Evolutionary conservation across 2,329 filamentous ascomycete genomes (phyloP), one percentile per base, ranked within the genome.

Genomic region (Fusarium marasasianum): DNA sequence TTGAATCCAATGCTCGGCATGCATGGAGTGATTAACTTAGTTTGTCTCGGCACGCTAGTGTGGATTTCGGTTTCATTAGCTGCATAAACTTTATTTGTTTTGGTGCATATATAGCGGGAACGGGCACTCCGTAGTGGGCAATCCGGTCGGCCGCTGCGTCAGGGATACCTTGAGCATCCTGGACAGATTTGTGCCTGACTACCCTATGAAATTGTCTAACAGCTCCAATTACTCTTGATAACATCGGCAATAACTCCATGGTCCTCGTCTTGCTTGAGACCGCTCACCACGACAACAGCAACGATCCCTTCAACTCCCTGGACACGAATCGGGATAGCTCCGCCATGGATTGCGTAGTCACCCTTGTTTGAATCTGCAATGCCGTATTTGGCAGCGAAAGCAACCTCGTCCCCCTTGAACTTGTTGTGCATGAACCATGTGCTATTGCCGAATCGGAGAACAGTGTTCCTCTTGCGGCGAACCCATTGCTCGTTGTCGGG

Each of bases 341-440:
- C 94, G 1, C 94, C 94, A 81, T 95, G 93, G 71, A 95, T 93
- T 2, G 93, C 93, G 84, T 93, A 96, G 38, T 89, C 85, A 61
- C 87, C 86, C 5, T 87, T 87, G 22, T 86, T 85, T 56, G 87
- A 87, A 45, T 84, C 82, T 11, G 88, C 87, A 78, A 95, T 83
- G 40, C 87, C 90, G 78, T 89, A 93, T 80, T 92, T 92, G 38
- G 86, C 85, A 24, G 87, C 86, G 81, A 96, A 95, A 6, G 83
- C 84, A 31, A 79, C 84, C 83, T 94, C 91, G 71, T 94, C 87
- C 17, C 89, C 89, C 3, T 78, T 80, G 73, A 91, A 91, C 84
- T 93, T 93, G 81, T 90, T 89, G 71, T 89, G 86, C 89, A 94
- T 89, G 66, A 90, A 88, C 92, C 92, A 95, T 8, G 91, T 92